Evolutionary conservation across 805 yeast species (phyloP), one percentile per base, ranked within the genome.

Genomic region (Candida easanensis): DNA sequence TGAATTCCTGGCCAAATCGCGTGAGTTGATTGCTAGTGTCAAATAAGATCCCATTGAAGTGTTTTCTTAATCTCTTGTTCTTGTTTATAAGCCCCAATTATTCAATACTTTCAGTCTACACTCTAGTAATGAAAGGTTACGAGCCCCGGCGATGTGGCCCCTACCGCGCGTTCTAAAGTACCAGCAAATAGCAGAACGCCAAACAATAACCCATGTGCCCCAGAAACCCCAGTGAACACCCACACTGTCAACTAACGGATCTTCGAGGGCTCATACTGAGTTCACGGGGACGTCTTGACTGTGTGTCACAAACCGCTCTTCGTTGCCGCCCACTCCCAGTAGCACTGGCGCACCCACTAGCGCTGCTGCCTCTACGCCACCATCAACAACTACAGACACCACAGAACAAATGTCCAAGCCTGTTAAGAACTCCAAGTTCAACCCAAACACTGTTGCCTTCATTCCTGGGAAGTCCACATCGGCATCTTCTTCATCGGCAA

Each of bases 401-500:
- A 10, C 26, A 9, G 14, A 4, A 16, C 10, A 21, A 14, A 28
- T 38, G 37, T 39, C 41, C 21, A 34, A 33, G 34, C 25, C 19
- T 6, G 33, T 18, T 4, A 21, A 54, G 39, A 37, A 21, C 25
- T 4, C 39, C 19, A 56, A 53, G 32, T 47, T 46, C 40, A 54
- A 53, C 37, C 52, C 55, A 14, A 50, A 45, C 44, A 40, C 50
- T 8, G n/a, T 51, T 10, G 38, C 46, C 1, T 57, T 54, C 23
- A 39, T 48, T 15, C 62, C 61, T n/a, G 26, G 49, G 8, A 41
- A 39, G 7, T 22, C 42, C 27, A 15, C 31, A 15, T 21, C 36
- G n/a, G n/a, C 36, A 10, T 7, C 39, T 14, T 18, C 39, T 11
- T 25, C 39, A 8, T 4, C 33, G 3, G 8, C 39, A 7, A n/a